A percentile compares a stretch with the other conserved stretches of the same genome.
Evolutionary conservation across 257 asterid genomes (phyloP).

Genomic region (Gentiana macrophylla): DNA sequence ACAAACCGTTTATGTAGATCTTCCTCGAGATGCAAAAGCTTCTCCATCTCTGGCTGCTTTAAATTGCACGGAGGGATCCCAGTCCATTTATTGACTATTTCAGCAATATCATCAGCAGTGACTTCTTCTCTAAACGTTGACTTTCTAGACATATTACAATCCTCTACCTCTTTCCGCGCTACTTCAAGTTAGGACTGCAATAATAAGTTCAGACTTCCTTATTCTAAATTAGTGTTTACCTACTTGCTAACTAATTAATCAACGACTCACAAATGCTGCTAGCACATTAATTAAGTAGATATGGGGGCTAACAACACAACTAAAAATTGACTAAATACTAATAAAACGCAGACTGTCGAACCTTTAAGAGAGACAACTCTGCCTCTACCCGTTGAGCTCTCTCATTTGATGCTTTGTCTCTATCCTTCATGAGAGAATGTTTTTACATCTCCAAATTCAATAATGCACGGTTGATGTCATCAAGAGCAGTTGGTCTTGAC

Average conservation of each 20-base stretch:
- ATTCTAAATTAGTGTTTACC: constrained; percentile 88
- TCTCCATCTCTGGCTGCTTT: background rate
- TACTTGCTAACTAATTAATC: constrained; percentile 25
- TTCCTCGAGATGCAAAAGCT: background rate
- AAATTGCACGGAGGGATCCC: constrained; percentile 1
- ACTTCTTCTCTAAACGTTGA: background rate
- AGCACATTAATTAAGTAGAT: no score
- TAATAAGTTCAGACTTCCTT: constrained; percentile 33
- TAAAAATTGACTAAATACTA: constrained; percentile 59
- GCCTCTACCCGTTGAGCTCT: constrained; percentile 77
- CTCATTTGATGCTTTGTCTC: constrained; percentile 82
- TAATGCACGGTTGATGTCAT: constrained; percentile 22
- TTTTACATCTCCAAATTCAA: constrained; percentile 3
- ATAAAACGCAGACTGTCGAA: constrained; percentile 66
- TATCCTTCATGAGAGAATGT: constrained; percentile 77
- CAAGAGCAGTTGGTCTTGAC: constrained; percentile 32
- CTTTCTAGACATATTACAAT: background rate
- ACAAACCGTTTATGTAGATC: constrained; percentile 1
- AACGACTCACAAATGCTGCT: no score
- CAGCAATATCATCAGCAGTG: background rate
- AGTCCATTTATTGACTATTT: background rate
- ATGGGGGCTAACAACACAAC: background rate
- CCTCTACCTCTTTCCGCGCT: no score
- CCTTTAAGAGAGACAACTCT: constrained; percentile 66
- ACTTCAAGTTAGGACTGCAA: no score